phyloP scores from a whole-genome alignment of 2,329 filamentous ascomycete species.

The Drechslerella dactyloides region DNA sequence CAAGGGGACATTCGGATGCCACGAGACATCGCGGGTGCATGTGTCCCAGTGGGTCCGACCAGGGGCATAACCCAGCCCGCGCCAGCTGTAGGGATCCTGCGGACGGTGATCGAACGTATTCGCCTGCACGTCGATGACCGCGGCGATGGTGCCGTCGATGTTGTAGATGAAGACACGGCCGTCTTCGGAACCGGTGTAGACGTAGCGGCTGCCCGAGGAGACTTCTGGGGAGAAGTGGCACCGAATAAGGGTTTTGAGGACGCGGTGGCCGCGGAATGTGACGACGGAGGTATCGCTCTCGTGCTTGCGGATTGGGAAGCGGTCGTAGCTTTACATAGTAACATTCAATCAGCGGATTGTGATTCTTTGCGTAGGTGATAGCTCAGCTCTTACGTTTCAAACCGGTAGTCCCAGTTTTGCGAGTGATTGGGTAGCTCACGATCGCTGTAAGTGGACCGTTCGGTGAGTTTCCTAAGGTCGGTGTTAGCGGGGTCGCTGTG shows the following conservation, averaged over 20 bases:
- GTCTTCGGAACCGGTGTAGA: constrained; percentile 89
- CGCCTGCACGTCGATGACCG: constrained; percentile 75
- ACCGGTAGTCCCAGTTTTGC: constrained; percentile 77
- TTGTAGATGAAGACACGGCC: constrained; percentile 93
- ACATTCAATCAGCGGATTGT: neutral
- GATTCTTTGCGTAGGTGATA: neutral
- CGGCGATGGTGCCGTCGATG: constrained; percentile 82
- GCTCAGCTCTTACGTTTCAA: constrained; percentile 66
- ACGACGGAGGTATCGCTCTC: constrained; percentile 88
- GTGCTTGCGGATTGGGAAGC: constrained; percentile 63
- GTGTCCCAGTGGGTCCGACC: constrained; percentile 71
- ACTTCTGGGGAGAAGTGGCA: constrained; percentile 92
- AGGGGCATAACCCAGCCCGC: constrained; percentile 64
- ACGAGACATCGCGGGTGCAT: constrained; percentile 84
- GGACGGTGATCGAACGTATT: constrained; percentile 71
- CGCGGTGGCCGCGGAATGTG: constrained; percentile 87
- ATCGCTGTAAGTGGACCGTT: constrained; percentile 46
- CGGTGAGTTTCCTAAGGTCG: constrained; percentile 54
- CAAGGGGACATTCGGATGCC: constrained; percentile 84
- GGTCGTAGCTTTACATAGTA: constrained; percentile 40
- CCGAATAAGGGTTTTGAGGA: constrained; percentile 86
- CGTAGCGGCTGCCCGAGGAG: constrained; percentile 86
- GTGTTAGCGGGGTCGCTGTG: constrained; percentile 4
- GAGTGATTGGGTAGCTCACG: constrained; percentile 53
- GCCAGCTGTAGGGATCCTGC: constrained; percentile 62